Evolutionary conservation across 2,329 filamentous ascomycete genomes (phyloP).

Genomic region (Volutella citrinella): DNA sequence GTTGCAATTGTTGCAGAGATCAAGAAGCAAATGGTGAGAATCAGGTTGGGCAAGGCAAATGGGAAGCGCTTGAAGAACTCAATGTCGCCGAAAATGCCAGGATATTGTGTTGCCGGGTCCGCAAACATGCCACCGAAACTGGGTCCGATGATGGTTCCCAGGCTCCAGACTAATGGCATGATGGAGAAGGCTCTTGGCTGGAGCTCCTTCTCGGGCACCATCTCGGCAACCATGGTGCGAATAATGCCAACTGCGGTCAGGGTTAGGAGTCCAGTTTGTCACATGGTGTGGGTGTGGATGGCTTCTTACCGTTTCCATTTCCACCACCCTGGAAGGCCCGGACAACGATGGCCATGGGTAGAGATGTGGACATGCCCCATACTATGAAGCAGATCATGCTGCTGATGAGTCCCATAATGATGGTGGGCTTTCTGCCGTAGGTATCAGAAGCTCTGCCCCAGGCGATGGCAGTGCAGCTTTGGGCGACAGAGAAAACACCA

Average conservation of each 20-base stretch:
- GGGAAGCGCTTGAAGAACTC: slow-evolving; percentile 73
- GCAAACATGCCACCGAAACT: slow-evolving; percentile 84
- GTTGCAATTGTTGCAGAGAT: slow-evolving; percentile 70
- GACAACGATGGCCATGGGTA: slow-evolving; percentile 76
- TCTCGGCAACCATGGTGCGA: slow-evolving; percentile 85
- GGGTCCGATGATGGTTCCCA: slow-evolving; percentile 85
- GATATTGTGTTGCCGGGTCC: slow-evolving; percentile 73
- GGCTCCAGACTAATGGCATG: slow-evolving; percentile 87
- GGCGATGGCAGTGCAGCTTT: slow-evolving; percentile 67
- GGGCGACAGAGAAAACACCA: slow-evolving; percentile 68
- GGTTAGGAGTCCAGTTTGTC: too few species aligned
- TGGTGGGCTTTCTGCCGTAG: slow-evolving; percentile 78
- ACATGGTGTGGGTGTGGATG: neutral
- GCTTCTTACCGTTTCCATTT: slow-evolving; percentile 74
- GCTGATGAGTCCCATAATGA: slow-evolving; percentile 68
- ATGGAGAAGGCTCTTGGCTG: slow-evolving; percentile 88
- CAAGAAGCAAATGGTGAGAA: slow-evolving; percentile 73
- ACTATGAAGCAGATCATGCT: slow-evolving; percentile 80
- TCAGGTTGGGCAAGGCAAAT: slow-evolving; percentile 80
- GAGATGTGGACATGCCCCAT: slow-evolving; percentile 78
- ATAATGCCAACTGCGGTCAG: slow-evolving; percentile 80
- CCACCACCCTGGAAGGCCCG: slow-evolving; percentile 77
- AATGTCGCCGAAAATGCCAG: slow-evolving; percentile 63
- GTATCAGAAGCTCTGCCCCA: slow-evolving; percentile 77
- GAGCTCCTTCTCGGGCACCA: slow-evolving; percentile 82